Evolutionary conservation across 2,329 filamentous ascomycete genomes (phyloP).

Genomic region (Leptographium wingfieldii): DNA sequence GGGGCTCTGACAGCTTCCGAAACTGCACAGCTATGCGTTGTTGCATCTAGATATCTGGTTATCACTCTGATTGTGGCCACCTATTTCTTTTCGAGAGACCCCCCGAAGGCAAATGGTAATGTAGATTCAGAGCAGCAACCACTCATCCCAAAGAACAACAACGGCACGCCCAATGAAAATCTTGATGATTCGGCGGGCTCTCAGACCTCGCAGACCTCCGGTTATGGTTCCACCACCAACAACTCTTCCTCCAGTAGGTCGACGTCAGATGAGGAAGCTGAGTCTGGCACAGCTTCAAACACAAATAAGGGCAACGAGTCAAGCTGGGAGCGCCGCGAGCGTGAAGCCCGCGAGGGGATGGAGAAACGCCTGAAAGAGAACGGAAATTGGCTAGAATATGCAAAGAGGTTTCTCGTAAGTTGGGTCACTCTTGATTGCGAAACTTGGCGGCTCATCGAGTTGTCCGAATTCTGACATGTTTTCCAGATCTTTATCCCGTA

Average conservation of each 20-base stretch:
- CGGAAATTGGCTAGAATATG: constrained; percentile 66
- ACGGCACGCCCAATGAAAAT: constrained; percentile 6
- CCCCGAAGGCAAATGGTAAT: constrained; percentile 5
- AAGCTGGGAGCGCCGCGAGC: constrained; percentile 39
- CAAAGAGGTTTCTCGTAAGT: constrained; percentile 54
- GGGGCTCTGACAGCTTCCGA: constrained; percentile 7
- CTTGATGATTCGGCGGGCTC: constrained; percentile 3
- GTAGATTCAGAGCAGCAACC: constrained; percentile 34
- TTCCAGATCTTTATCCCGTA: constrained; percentile 60
- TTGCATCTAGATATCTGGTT: constrained; percentile 21
- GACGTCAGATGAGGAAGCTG: constrained; percentile 13
- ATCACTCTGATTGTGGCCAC: constrained; percentile 22
- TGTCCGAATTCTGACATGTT: not conserved
- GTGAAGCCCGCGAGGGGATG: constrained; percentile 44
- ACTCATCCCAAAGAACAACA: constrained; percentile 34
- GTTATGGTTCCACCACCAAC: constrained; percentile 31
- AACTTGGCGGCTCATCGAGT: not conserved
- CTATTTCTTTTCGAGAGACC: constrained; percentile 15
- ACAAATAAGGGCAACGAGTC: constrained; percentile 33
- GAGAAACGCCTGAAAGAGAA: constrained; percentile 59
- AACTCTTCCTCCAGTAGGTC: constrained; percentile 23
- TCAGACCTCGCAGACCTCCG: constrained; percentile 5
- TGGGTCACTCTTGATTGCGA: not conserved
- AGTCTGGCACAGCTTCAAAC: constrained; percentile 15
- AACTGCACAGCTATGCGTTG: constrained; percentile 19